phyloP scores from a whole-genome alignment of 1,139 yeast genomes.

The Debaryomycetaceae sp. region DNA sequence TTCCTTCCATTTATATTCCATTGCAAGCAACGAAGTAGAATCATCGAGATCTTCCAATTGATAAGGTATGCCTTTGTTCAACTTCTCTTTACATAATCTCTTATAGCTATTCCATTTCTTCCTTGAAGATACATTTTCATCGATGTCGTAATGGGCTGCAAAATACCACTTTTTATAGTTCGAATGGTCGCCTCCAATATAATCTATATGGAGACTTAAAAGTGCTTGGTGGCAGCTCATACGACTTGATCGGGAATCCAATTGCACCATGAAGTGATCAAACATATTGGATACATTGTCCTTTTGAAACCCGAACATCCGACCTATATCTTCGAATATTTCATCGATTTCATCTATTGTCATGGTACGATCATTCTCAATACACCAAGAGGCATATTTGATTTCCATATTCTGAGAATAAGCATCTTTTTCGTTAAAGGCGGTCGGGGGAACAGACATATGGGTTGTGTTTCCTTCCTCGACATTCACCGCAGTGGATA shows the following conservation, averaged over 20 bases:
- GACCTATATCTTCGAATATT: slow-evolving; percentile 19
- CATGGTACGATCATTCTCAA: slow-evolving; percentile 28
- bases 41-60: slow-evolving; percentile 14
- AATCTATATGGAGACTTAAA: slow-evolving; percentile 37
- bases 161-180: slow-evolving; percentile 44
- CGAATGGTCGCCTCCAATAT: slow-evolving; percentile 39
- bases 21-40: slow-evolving; percentile 13
- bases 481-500: not conserved
- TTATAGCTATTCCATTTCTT: slow-evolving; percentile 12
- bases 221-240: slow-evolving; percentile 34
- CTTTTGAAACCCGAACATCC: slow-evolving; percentile 31
- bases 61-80: slow-evolving; percentile 8
- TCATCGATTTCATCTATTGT: slow-evolving; percentile 16
- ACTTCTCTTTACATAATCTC: slow-evolving; percentile 7
- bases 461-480: not conserved
- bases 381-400: slow-evolving; percentile 32
- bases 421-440: not conserved
- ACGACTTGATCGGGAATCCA: slow-evolving; percentile 41
- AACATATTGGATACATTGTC: slow-evolving; percentile 36
- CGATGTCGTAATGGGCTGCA: slow-evolving; percentile 27
- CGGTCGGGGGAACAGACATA: not conserved
- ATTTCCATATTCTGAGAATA: not conserved
- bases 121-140: slow-evolving; percentile 11
- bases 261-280: slow-evolving; percentile 37
- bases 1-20: slow-evolving; percentile 23